phyloP scores from a whole-genome alignment of 768 basidiomycete species.

The Plicaturopsis crispa region DNA sequence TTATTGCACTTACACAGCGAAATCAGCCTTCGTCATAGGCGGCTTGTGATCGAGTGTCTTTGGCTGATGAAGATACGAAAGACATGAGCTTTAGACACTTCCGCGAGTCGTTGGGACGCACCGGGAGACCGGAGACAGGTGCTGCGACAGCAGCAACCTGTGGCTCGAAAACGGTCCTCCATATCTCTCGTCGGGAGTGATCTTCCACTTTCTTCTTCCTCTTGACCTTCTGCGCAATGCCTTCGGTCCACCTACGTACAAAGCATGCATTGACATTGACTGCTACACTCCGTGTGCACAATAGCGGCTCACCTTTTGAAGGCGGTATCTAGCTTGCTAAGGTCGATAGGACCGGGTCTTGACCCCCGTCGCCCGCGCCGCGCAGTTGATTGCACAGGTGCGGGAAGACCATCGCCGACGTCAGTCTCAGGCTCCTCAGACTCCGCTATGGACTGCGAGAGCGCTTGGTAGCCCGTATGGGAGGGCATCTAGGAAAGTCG shows the following conservation, averaged over 20 bases:
- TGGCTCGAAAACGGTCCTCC: constrained; percentile 77
- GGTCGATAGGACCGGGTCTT: constrained; percentile 64
- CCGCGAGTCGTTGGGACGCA: constrained; percentile 3
- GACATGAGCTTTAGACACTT: constrained; percentile 5
- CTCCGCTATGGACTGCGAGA: constrained; percentile 32
- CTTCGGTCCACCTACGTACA: constrained; percentile 67
- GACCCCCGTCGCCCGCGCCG: constrained; percentile 22
- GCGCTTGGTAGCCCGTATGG: constrained; percentile 37
- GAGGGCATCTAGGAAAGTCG: constrained; percentile 27
- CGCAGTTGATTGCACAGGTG: constrained; percentile 17
- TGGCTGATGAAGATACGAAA: constrained; percentile 40
- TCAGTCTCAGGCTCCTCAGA: constrained; percentile 34
- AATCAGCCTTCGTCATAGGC: constrained; percentile 69
- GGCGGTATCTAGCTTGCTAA: constrained; percentile 72
- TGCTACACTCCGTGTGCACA: constrained; percentile 1
- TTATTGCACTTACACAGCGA: constrained; percentile 47
- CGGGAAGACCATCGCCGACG: constrained; percentile 20
- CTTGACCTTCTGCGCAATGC: constrained; percentile 79
- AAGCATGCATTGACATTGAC: not conserved
- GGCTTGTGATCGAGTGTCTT: constrained; percentile 79
- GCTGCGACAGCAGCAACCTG: constrained; percentile 28
- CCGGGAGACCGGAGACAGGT: constrained; percentile 20
- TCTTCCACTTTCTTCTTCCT: constrained; percentile 67
- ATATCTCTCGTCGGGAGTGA: constrained; percentile 63
- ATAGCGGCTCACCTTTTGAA: constrained; percentile 60